Base-by-base conservation (phyloP, 768 basidiomycete species). In the Termitomyces titanicus region DNA sequence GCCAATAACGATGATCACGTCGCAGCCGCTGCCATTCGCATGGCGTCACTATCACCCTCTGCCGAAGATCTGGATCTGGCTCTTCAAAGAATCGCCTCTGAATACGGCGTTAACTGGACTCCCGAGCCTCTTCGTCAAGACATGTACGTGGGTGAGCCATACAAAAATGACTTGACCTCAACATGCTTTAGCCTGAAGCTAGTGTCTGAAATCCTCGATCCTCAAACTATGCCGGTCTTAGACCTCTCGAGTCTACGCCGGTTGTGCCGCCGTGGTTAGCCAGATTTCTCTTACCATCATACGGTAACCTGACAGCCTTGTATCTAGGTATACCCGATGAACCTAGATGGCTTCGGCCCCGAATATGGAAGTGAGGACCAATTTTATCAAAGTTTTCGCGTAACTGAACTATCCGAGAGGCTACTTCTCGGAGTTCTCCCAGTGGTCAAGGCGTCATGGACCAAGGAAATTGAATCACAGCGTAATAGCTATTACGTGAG, bases 401-500 rank as follows among this genome's bases (percentile, higher is more conserved):
- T 55, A 39, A 58, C 52, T 57, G 43, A 25, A 59, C 34, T 43
- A 27, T 9, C 44, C 49, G 20, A 0, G 29, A 89, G 86, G 63
- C 62, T 91, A 27, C 71, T 90, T 47, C 75, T 91, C 50, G 85
- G 85, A 22, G 78, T 80, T 3, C 72, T 89, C 31, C 81, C 89
- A 0, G 64, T 71, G 1, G 65, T 78, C 46, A 89, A 87, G 65
- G 63, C 76, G 5, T 72, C 72, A 7, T 89, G 88, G 89, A 66
- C 69, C n/a, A 68, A 64, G 34, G 85, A 88, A 56, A 72, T 76
- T 40, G 64, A 66, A 37, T 83, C 82, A 59, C 86, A 86, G 63
- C 74, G 89, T 50, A 82, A 85, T 39, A 79, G 77, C 55, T 92
- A 91, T 65, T 91, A 91, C 66, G 89, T 90, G 60, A 39, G 83